These are phyloP conservation scores for Umbilicus rupestris DNA, from an alignment of 164 flowering plant species.

Conservation along the genomic window DNA sequence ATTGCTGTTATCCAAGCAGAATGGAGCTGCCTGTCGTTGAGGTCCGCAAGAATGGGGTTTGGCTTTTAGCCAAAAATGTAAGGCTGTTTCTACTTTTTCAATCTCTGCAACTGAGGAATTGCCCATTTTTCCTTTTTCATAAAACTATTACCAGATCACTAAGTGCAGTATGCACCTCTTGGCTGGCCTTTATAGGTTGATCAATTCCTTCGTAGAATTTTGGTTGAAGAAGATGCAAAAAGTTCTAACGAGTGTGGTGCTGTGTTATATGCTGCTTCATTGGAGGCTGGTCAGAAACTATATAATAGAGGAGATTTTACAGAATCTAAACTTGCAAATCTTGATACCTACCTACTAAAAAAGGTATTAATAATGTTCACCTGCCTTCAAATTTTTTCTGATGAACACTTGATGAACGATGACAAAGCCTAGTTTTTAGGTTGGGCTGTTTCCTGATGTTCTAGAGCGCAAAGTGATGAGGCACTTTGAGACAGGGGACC, in stretches of 20 bases:
- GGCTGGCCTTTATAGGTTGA: slow-evolving; percentile 49
- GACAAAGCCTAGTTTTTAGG: slow-evolving; percentile 32
- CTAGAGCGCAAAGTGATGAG: slow-evolving; percentile 62
- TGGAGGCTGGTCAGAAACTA: slow-evolving; percentile 51
- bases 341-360: slow-evolving; percentile 67
- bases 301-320: slow-evolving; percentile 67
- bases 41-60: slow-evolving; percentile 67
- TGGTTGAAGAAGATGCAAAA: slow-evolving; percentile 77
- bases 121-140: neutral
- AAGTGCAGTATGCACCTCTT: neutral
- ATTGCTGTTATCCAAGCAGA: slow-evolving; percentile 25
- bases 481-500: slow-evolving; percentile 77
- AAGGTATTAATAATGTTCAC: slow-evolving; percentile 33
- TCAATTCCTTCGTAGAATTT: slow-evolving; percentile 69
- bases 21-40: slow-evolving; percentile 98
- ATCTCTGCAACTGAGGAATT: slow-evolving; percentile 2
- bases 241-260: slow-evolving; percentile 18
- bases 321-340: slow-evolving; percentile 40
- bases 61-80: slow-evolving; percentile 74
- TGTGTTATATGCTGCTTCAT: slow-evolving; percentile 57
- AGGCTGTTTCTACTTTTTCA: slow-evolving; percentile 1
- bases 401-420: slow-evolving; percentile 8
- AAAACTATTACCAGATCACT: neutral
- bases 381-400: neutral
- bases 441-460: slow-evolving; percentile 88